Percentiles rank a stretch among this genome's conserved stretches.
Conservation (phyloP, 495 filamentous ascomycete species). For the Penicillium cinerascens region DNA sequence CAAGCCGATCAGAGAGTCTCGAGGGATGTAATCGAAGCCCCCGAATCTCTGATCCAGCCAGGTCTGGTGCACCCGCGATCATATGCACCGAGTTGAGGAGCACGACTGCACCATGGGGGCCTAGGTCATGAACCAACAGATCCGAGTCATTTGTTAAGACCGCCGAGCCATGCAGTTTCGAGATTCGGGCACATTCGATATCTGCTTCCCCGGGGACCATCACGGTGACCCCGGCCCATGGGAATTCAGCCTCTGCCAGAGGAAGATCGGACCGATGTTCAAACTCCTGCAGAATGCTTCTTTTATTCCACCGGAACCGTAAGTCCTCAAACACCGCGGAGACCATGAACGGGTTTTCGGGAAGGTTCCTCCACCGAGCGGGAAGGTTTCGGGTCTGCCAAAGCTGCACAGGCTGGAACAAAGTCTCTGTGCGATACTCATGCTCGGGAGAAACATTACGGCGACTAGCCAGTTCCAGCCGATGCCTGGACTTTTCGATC, state of each 20-base stretch:
- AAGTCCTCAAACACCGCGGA: constrained; percentile 65
- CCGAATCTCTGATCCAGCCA: constrained; percentile 21
- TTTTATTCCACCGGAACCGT: constrained; percentile 30
- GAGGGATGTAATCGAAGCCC: constrained; percentile 35
- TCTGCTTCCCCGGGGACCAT: constrained; percentile 73
- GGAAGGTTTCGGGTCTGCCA: constrained; percentile 25
- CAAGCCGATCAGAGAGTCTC: constrained; percentile 37
- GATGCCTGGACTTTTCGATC: constrained; percentile 43
- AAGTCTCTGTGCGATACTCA: constrained; percentile 4
- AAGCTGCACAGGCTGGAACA: constrained; percentile 18
- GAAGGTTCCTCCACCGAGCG: constrained; percentile 34
- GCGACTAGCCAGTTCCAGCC: constrained; percentile 33
- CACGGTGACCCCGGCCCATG: constrained; percentile 47
- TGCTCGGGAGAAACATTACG: not conserved
- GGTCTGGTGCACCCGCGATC: constrained; percentile 12
- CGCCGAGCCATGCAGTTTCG: constrained; percentile 46
- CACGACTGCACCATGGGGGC: constrained; percentile 51
- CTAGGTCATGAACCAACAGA: constrained; percentile 65
- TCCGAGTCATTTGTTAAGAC: constrained; percentile 73
- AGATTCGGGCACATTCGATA: constrained; percentile 56
- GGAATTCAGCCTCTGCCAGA: constrained; percentile 17
- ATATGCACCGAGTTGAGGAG: constrained; percentile 53
- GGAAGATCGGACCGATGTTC: not conserved
- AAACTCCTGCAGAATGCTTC: constrained; percentile 18
- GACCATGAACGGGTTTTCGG: constrained; percentile 62